Evolutionary conservation across 2,329 filamentous ascomycete species (phyloP).

Genomic region (Trichoderma sp.): DNA sequence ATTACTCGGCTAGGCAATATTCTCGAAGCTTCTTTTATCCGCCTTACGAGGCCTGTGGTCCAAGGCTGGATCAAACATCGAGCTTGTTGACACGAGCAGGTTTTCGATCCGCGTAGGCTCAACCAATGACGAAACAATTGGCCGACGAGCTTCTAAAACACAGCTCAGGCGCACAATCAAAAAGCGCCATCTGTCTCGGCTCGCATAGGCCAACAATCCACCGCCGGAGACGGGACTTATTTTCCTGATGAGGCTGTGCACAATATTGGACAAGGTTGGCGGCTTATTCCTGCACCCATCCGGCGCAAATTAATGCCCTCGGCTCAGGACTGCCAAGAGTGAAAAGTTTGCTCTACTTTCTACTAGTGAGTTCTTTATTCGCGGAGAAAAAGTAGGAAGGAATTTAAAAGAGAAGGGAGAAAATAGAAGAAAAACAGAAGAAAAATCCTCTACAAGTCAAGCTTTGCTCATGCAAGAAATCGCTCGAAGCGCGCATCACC

Average conservation of each 20-base stretch:
- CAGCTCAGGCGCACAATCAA: not conserved
- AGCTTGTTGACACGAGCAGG: not conserved
- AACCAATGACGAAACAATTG: not conserved
- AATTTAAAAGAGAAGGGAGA: not conserved
- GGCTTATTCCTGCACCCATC: not conserved
- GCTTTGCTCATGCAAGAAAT: not conserved
- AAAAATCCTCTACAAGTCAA: not conserved
- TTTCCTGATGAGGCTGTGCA: slow-evolving; percentile 15
- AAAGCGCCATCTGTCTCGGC: not conserved
- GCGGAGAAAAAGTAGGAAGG: not conserved
- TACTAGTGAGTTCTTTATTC: not conserved
- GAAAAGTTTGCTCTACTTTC: not conserved
- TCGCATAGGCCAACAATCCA: not conserved
- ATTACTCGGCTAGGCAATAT: not conserved
- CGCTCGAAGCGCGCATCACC: not conserved
- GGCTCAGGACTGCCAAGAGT: not conserved
- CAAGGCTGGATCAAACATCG: not conserved
- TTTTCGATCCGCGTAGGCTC: not conserved
- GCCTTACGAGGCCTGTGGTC: not conserved
- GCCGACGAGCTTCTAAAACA: not conserved
- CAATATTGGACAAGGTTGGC: slow-evolving; percentile 22
- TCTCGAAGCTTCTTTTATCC: not conserved
- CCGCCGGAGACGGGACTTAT: slow-evolving; percentile 7
- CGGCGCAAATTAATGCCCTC: not conserved
- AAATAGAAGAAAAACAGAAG: not conserved